A percentile compares a stretch with the other conserved stretches of the same genome.
phyloP scores from a whole-genome alignment of 108 stramenopile species.

The Nannochloropsis granulata region DNA sequence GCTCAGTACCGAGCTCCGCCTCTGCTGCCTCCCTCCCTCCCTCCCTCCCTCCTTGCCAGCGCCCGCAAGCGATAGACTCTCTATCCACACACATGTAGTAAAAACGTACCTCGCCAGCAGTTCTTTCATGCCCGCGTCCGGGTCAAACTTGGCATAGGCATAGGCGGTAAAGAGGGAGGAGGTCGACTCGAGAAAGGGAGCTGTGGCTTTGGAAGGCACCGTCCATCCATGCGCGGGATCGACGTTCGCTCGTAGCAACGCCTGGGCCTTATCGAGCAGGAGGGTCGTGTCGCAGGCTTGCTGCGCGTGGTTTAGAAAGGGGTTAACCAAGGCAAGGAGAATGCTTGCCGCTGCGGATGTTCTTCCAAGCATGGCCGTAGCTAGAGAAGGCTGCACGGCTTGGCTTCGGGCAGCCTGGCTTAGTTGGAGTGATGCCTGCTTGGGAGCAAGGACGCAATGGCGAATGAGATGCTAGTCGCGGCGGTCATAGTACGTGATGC shows the following conservation, averaged over 20 bases:
- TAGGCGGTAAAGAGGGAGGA: not conserved
- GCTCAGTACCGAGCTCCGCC: no score
- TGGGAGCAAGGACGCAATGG: no score
- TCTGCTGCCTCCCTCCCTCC: no score
- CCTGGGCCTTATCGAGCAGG: not conserved
- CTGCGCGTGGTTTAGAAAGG: not conserved
- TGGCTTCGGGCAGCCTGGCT: no score
- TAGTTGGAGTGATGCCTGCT: no score
- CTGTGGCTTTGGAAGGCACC: not conserved
- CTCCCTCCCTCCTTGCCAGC: no score
- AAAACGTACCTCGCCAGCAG: not conserved
- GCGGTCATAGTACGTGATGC: no score
- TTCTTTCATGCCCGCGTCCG: not conserved
- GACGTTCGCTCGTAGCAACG: not conserved
- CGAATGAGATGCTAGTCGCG: no score
- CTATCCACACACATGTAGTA: no score
- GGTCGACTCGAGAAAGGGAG: not conserved
- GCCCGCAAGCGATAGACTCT: no score
- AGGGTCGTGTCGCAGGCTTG: not conserved
- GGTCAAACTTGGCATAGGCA: not conserved
- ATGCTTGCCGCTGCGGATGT: not conserved
- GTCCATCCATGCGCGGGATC: not conserved
- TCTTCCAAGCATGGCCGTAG: no score
- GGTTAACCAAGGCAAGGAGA: not conserved
- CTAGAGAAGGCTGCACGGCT: no score